phyloP scores from a whole-genome alignment of 129 eudicot species.

The Dittrichia graveolens region DNA sequence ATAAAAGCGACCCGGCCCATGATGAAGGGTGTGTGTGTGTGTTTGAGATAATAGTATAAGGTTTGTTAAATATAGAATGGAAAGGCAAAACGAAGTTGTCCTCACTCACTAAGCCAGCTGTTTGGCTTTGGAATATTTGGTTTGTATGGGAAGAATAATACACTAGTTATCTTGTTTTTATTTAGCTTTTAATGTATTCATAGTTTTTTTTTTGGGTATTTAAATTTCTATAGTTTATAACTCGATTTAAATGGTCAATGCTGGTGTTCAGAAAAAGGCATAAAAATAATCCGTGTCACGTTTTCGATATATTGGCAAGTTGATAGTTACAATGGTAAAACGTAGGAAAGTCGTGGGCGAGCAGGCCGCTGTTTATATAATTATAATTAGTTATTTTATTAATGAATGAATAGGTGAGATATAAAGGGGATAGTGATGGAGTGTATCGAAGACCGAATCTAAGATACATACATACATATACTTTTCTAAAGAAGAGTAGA shows the following conservation, averaged over 20 bases:
- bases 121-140: conserved; percentile 29
- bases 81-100: conserved; percentile 33
- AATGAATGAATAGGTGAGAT: no score
- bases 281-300: no score
- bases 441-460: not conserved
- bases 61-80: conserved; percentile 29
- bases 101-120: conserved; percentile 41
- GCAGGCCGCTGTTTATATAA: not conserved
- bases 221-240: not conserved
- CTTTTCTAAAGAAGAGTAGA: not conserved
- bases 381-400: no score
- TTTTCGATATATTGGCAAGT: not conserved
- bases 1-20: conserved; percentile 46
- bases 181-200: not conserved
- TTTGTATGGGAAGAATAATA: conserved; percentile 6
- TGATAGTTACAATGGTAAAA: conserved; percentile 1
- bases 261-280: not conserved
- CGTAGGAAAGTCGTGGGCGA: conserved; percentile 28
- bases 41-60: conserved; percentile 9
- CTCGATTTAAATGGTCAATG: conserved; percentile 16
- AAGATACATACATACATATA: not conserved
- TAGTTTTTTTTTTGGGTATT: not conserved
- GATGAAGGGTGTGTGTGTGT: not conserved
- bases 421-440: no score
- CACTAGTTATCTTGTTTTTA: not conserved